phyloP scores from a whole-genome alignment of 306 rosid genomes.

The barrel medic (Medicago truncatula) region MtrunA17r5.0-ANR NC_053042.1:23429001-23429500 shows the following conservation, averaged over 20 bases:
- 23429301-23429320: conserved; percentile 78
- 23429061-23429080: conserved; percentile 55
- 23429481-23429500: conserved; percentile 5
- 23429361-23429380: neutral
- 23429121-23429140: conserved; percentile 62
- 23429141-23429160: conserved; percentile 28
- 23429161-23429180: conserved; percentile 13
- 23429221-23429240: conserved; percentile 87
- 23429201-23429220: conserved; percentile 15
- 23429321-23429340: neutral
- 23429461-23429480: conserved; percentile 36
- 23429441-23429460: conserved; percentile 28
- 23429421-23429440: conserved; percentile 31
- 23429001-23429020: neutral
- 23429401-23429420: neutral
- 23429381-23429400: conserved; percentile 15
- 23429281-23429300: conserved; percentile 99
- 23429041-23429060: conserved; percentile 41
- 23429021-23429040: conserved; percentile 29
- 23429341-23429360: neutral
- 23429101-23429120: conserved; percentile 84
- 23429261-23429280: conserved; percentile 99
- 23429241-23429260: conserved; percentile 97
- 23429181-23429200: neutral
- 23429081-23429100: conserved; percentile 92